Evolutionary conservation across 2,329 filamentous ascomycete species (phyloP).

Genomic region (Arthrobotrys megalospora): DNA sequence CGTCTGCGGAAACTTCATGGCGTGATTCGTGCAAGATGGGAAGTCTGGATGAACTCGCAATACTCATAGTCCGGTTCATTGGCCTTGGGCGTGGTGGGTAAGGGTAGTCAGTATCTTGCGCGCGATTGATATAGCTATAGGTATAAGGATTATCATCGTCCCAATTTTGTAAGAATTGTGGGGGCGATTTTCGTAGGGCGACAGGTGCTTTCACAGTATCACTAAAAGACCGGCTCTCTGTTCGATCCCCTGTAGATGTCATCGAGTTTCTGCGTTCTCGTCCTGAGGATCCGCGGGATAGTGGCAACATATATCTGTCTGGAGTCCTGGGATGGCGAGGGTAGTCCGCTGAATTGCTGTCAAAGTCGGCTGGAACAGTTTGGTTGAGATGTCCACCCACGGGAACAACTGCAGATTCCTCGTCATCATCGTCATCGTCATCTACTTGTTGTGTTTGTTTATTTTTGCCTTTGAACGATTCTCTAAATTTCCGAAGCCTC

Average conservation of each 20-base stretch:
- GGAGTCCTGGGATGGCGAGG: conserved; percentile 58
- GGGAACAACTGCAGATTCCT: conserved; percentile 26
- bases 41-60: conserved; percentile 39
- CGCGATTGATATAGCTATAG: conserved; percentile 40
- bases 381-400: conserved; percentile 18
- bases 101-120: conserved; percentile 30
- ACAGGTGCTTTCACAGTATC: conserved; percentile 51
- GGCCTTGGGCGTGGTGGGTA: conserved; percentile 34
- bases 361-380: conserved; percentile 46
- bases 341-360: conserved; percentile 54
- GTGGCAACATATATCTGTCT: conserved; percentile 50
- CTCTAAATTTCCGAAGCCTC: conserved; percentile 44
- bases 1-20: conserved; percentile 46
- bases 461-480: conserved; percentile 17
- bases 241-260: conserved; percentile 40
- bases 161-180: conserved; percentile 54
- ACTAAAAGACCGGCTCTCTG: conserved; percentile 12
- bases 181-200: conserved; percentile 50
- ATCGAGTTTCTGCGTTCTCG: conserved; percentile 55
- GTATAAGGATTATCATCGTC: conserved; percentile 42
- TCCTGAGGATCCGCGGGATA: conserved; percentile 38
- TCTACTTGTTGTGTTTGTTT: background rate
- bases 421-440: background rate
- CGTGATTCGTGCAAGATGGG: conserved; percentile 57
- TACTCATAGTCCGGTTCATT: conserved; percentile 36